Conservation (phyloP, 208 protist species). For the Entamoeba dispar region DNA sequence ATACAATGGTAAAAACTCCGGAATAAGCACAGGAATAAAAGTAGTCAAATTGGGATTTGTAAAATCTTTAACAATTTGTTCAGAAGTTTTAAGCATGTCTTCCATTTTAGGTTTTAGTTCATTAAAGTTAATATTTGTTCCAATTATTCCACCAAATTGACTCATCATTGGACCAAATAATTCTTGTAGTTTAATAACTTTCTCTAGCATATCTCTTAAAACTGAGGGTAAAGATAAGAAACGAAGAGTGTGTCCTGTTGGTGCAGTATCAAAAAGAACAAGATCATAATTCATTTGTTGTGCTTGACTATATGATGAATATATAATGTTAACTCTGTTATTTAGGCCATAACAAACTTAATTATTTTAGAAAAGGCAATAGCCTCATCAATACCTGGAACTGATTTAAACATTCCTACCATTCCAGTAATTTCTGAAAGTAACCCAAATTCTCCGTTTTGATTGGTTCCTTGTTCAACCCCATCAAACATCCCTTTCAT, state of each 20-base stretch:
- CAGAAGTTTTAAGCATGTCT: neutral
- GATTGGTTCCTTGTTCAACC: neutral
- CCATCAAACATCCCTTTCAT: neutral
- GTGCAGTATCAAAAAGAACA: slow-evolving; percentile 94
- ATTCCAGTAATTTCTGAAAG: neutral
- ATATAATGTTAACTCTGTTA: neutral
- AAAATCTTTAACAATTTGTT: neutral
- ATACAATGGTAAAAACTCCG: slow-evolving; percentile 90
- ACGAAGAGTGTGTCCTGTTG: slow-evolving; percentile 86
- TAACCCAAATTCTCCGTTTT: neutral
- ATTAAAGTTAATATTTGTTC: neutral
- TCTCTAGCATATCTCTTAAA: neutral
- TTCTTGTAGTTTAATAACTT: neutral
- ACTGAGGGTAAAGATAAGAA: slow-evolving; percentile 40
- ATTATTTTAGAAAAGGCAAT: slow-evolving; percentile 75
- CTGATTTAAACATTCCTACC: neutral
- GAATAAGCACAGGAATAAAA: slow-evolving; percentile 91
- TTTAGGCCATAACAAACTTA: slow-evolving; percentile 21
- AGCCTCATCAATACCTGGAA: slow-evolving; percentile 91
- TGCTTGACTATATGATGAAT: neutral
- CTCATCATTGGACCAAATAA: neutral
- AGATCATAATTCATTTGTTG: slow-evolving; percentile 44
- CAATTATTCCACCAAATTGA: neutral
- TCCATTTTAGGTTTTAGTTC: neutral
- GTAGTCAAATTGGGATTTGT: slow-evolving; percentile 41